Base-by-base conservation (phyloP, 2,329 filamentous ascomycete species). In the Drechslera avenae region DNA sequence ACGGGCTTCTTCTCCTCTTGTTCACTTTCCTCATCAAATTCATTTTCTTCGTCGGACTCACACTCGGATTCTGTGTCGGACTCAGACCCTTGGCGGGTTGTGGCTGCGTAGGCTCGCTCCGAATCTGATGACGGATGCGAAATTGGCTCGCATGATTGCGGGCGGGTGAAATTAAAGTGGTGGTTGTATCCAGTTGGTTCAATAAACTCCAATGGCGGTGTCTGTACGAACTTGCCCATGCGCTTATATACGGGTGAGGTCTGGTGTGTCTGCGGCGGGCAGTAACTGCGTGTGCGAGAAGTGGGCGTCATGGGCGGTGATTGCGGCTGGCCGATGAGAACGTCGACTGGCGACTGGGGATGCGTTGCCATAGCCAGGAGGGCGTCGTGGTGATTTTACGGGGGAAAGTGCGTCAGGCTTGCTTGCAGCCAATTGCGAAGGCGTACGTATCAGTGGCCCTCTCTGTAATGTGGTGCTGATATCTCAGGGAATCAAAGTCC, bases 61-160 rank as follows among this genome's bases (percentile, higher is more conserved):
- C 26, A 28, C 26, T 54, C 57, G 13, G 54, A 53, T 21, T 61
- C 67, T 43, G 64, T 54, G 19, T 34, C 49, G 4, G 39, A 48
- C 28, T 73, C 71, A 30, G 67, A 71, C n/a, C 65, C 62, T 51
- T 67, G 63, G n/a, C 62, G 59, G 18, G 63, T 69, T 51, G 69
- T 65, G 28, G 66, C 61, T 41, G 64, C 61, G 49, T 62, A 62
- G 16, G 62, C 64, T 50, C 51, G 70, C 60, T 61, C 75, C 44
- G 71, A 74, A 45, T 51, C 64, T 54, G 60, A 77, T 48, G 64
- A 78, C 37, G 63, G 73, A 56, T 61, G 71, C 57, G 64, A 76
- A 46, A 59, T 75, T 52, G 57, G 56, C 64, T 65, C 63, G 47
- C 59, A 60, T 37, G 71, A 69, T 42, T 68, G 69, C 10, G 69